A percentile compares a stretch with the other conserved stretches of the same genome.
These are phyloP conservation scores for Clavispora phyllophila DNA, from an alignment of 805 yeast species.

Conservation along the genomic window DNA sequence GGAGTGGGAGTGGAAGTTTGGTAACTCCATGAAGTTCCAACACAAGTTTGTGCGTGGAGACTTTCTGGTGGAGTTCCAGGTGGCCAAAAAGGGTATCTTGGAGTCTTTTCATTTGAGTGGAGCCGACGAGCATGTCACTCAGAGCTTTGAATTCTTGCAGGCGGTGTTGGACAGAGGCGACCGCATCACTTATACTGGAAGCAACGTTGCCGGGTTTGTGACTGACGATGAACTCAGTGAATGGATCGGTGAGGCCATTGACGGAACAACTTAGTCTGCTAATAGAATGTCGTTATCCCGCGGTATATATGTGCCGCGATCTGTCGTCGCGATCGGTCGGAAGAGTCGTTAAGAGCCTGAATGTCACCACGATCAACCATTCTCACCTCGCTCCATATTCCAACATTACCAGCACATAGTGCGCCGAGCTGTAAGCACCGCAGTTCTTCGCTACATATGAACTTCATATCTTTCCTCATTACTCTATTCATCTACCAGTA, in stretches of 20 bases:
- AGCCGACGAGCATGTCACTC: slow-evolving; percentile 7
- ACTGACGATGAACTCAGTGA: slow-evolving; percentile 39
- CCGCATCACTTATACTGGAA: slow-evolving; percentile 35
- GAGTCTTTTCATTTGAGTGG: slow-evolving; percentile 17
- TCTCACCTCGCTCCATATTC: too few relatives aligned
- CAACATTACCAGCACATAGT: too few relatives aligned
- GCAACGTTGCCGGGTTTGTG: slow-evolving; percentile 40
- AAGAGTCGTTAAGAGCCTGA: too few relatives aligned
- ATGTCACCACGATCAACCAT: too few relatives aligned
- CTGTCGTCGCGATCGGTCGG: too few relatives aligned
- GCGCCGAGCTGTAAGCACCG: too few relatives aligned
- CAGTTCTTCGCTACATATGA: too few relatives aligned
- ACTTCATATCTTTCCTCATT: too few relatives aligned
- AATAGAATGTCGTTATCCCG: too few relatives aligned
- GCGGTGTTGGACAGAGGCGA: slow-evolving; percentile 22
- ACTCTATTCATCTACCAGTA: not conserved
- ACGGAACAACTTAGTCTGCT: slow-evolving; percentile 32
- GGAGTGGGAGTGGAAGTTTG: slow-evolving; percentile 72
- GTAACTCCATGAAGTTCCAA: slow-evolving; percentile 70
- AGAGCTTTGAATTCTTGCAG: slow-evolving; percentile 31
- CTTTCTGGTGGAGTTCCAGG: slow-evolving; percentile 32
- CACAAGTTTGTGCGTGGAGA: slow-evolving; percentile 39
- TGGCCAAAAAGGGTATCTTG: slow-evolving; percentile 41
- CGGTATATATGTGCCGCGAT: too few relatives aligned
- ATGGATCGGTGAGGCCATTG: slow-evolving; percentile 43